These are phyloP conservation scores for Amanita fuliginea DNA, from an alignment of 768 basidiomycete genomes.

Conservation along the genomic window DNA sequence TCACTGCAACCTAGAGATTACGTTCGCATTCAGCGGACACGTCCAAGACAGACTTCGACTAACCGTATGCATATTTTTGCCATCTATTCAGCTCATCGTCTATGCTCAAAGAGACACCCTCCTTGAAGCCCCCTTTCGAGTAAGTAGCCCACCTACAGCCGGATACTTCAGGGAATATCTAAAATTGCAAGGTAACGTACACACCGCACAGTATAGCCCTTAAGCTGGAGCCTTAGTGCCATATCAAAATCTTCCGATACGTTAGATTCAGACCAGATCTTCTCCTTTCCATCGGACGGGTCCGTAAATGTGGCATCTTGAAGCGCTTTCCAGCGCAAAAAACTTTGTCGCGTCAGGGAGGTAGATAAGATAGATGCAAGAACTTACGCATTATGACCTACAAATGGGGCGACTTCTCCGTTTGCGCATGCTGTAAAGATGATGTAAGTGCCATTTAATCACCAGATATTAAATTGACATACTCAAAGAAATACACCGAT, in stretches of 20 bases:
- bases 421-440: conserved; percentile 51
- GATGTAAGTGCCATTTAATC: conserved; percentile 13
- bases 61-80: conserved; percentile 65
- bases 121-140: conserved; percentile 76
- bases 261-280: conserved; percentile 71
- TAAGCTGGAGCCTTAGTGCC: conserved; percentile 49
- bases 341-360: conserved; percentile 19
- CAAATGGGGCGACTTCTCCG: conserved; percentile 74
- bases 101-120: conserved; percentile 79
- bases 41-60: not conserved
- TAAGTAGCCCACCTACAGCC: conserved; percentile 60
- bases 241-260: conserved; percentile 82
- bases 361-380: not conserved
- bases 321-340: conserved; percentile 76
- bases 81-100: conserved; percentile 88
- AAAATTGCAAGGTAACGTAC: not conserved
- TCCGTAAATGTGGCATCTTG: conserved; percentile 77
- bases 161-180: not conserved
- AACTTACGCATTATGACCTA: conserved; percentile 65
- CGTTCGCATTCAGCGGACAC: not conserved
- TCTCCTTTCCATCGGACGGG: conserved; percentile 47
- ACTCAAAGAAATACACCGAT: conserved; percentile 66
- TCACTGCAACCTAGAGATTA: conserved; percentile 32
- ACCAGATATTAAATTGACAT: conserved; percentile 19
- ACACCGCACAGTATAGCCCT: conserved; percentile 59